Evolutionary conservation across 176 grass and related monocot genomes (phyloP).

Genomic region (Lolium multiflorum): DNA sequence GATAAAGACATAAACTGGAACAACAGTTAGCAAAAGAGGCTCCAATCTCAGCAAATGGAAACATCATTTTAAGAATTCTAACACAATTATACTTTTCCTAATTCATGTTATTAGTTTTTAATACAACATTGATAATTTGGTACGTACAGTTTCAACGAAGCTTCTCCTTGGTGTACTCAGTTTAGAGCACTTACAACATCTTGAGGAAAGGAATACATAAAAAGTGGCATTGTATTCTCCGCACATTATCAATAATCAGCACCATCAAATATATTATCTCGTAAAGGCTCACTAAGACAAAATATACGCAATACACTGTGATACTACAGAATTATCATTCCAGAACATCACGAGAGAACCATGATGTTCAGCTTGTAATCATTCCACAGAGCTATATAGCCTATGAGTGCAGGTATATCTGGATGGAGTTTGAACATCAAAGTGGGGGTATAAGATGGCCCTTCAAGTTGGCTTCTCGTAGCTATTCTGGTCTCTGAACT

Average conservation of each 20-base stretch:
- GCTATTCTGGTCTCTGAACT: slow-evolving; percentile 90
- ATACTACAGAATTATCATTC: not conserved
- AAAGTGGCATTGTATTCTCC: not conserved
- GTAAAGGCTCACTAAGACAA: not conserved
- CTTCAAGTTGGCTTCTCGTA: slow-evolving; percentile 82
- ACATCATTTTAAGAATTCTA: not conserved
- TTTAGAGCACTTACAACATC: not conserved
- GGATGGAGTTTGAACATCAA: not conserved
- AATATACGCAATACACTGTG: not conserved
- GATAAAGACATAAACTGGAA: not conserved
- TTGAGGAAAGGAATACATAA: not conserved
- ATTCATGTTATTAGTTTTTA: not conserved
- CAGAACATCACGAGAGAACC: not conserved
- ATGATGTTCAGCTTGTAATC: not conserved
- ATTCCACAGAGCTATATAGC: not conserved
- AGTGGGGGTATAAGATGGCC: not conserved
- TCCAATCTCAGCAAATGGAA: too few species aligned
- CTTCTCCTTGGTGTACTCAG: not conserved
- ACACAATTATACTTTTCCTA: not conserved
- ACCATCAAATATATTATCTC: not conserved
- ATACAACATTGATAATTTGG: not conserved
- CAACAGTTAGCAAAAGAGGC: too few species aligned
- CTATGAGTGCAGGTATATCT: not conserved
- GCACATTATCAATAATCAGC: not conserved
- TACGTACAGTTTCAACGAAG: not conserved